These are phyloP conservation scores for Alternaria gaisen DNA, from an alignment of 2,329 filamentous ascomycete genomes.

Conservation along the genomic window DNA sequence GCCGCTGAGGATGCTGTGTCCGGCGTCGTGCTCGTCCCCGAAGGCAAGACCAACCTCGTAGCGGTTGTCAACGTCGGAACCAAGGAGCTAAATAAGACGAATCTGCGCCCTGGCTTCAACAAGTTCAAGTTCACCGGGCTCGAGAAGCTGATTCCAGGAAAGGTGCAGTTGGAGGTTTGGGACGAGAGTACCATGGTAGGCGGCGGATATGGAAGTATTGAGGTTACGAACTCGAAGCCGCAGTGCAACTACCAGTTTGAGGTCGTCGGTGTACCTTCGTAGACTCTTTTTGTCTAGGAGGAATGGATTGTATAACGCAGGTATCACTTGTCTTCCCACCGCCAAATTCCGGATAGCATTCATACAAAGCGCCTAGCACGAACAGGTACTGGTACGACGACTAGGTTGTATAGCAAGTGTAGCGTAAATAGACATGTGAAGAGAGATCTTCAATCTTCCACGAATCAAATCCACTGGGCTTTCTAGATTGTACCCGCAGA, in stretches of 20 bases:
- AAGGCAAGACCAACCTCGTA: constrained; percentile 26
- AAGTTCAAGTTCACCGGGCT: constrained; percentile 31
- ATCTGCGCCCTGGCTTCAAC: constrained; percentile 29
- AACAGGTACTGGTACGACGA: too few relatives aligned
- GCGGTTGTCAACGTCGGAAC: constrained; percentile 35
- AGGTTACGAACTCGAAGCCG: constrained; percentile 10
- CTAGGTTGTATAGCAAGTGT: too few relatives aligned
- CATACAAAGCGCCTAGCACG: too few relatives aligned
- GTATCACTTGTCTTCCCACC: too few relatives aligned
- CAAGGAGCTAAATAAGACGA: constrained; percentile 23
- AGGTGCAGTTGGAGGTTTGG: constrained; percentile 39
- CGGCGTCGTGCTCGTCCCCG: constrained; percentile 22
- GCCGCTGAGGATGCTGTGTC: constrained; percentile 22
- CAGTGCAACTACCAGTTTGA: constrained; percentile 31
- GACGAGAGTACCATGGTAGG: constrained; percentile 32
- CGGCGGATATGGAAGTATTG: constrained; percentile 25
- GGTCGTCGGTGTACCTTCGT: background rate
- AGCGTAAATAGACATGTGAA: background rate
- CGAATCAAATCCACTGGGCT: background rate
- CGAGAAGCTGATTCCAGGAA: constrained; percentile 22
- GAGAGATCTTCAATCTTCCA: background rate
- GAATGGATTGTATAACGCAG: too few relatives aligned
- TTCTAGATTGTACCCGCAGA: background rate
- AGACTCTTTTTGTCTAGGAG: background rate
- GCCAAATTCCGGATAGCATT: too few relatives aligned